Evolutionary conservation across 345 rosid species (phyloP).

Genomic region (Iberis pinnata): DNA sequence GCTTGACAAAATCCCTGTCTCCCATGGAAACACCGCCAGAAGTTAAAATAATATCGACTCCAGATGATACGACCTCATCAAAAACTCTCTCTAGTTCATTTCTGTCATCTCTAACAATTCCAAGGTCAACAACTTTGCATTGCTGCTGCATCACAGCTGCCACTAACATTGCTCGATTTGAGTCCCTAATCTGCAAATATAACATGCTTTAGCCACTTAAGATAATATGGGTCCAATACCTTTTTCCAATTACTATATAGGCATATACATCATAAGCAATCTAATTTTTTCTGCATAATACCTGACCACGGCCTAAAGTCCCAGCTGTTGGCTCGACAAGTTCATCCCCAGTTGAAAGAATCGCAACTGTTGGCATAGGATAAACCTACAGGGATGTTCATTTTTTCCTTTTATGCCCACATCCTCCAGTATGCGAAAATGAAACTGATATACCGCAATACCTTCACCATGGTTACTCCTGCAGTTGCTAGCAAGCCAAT

Average conservation of each 20-base stretch:
- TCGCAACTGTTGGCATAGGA: slow-evolving; percentile 66
- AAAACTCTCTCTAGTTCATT: slow-evolving; percentile 61
- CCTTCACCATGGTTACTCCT: slow-evolving; percentile 79
- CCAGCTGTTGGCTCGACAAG: slow-evolving; percentile 65
- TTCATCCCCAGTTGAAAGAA: slow-evolving; percentile 96
- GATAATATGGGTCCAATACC: slow-evolving; percentile 10
- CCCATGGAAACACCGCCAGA: slow-evolving; percentile 99
- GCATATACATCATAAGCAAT: slow-evolving; percentile 9
- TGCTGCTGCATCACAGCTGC: slow-evolving; percentile 76
- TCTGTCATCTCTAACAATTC: slow-evolving; percentile 69
- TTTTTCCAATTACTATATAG: not conserved
- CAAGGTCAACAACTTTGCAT: slow-evolving; percentile 78
- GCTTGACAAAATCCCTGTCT: slow-evolving; percentile 88
- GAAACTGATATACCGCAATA: slow-evolving; percentile 30
- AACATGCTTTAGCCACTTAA: slow-evolving; percentile 21
- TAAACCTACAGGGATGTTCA: slow-evolving; percentile 48
- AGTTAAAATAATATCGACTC: slow-evolving; percentile 69
- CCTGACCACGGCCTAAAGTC: slow-evolving; percentile 75
- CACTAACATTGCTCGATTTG: slow-evolving; percentile 82
- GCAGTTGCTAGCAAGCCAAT: slow-evolving; percentile 83
- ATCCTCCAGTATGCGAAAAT: slow-evolving; percentile 4
- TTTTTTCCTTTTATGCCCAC: not conserved
- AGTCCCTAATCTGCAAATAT: slow-evolving; percentile 78
- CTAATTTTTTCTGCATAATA: slow-evolving; percentile 28
- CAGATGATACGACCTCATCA: slow-evolving; percentile 54